These are phyloP conservation scores for Coemansia sp. DNA, from an alignment of 371 early-diverging fungal genomes.

Conservation along the genomic window DNA sequence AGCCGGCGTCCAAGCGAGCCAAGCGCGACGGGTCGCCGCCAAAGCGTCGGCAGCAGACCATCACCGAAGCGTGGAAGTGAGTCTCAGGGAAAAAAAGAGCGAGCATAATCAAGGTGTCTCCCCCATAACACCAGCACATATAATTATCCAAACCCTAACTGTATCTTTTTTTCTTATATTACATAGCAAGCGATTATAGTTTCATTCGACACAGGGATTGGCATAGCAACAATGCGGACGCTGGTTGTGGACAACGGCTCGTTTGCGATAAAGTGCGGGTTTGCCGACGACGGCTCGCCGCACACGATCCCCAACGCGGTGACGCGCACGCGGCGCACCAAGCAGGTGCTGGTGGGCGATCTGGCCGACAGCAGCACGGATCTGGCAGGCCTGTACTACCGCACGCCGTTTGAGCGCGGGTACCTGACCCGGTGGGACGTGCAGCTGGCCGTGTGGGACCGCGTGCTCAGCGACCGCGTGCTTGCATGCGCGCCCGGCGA, in stretches of 20 bases:
- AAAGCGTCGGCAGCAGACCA: slow-evolving; percentile 40
- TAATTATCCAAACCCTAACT: no score
- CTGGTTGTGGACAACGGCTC: slow-evolving; percentile 81
- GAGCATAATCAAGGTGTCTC: no score
- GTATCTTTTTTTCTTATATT: no score
- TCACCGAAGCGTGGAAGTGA: slow-evolving; percentile 40
- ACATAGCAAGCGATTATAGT: no score
- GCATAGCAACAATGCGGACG: slow-evolving; percentile 11
- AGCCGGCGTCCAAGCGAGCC: slow-evolving; percentile 25
- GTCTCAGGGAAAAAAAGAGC: no score
- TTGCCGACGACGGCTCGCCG: slow-evolving; percentile 47
- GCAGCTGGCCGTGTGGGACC: slow-evolving; percentile 77
- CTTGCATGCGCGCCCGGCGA: slow-evolving; percentile 63
- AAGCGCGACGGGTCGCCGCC: slow-evolving; percentile 1
- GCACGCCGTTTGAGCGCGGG: slow-evolving; percentile 81
- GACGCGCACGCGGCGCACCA: slow-evolving; percentile 62
- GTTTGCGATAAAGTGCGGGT: slow-evolving; percentile 67
- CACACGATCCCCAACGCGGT: slow-evolving; percentile 66
- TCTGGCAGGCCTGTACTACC: slow-evolving; percentile 72
- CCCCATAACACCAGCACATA: no score
- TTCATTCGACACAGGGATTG: no score
- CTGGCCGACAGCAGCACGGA: slow-evolving; percentile 65
- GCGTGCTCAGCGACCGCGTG: slow-evolving; percentile 62
- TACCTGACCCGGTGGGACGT: slow-evolving; percentile 76
- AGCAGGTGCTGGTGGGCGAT: slow-evolving; percentile 66